Percentiles rank a stretch among this genome's conserved stretches.
These are phyloP conservation scores for Mercurialis annua DNA, from an alignment of 345 rosid genomes.

Conservation along the genomic window DNA sequence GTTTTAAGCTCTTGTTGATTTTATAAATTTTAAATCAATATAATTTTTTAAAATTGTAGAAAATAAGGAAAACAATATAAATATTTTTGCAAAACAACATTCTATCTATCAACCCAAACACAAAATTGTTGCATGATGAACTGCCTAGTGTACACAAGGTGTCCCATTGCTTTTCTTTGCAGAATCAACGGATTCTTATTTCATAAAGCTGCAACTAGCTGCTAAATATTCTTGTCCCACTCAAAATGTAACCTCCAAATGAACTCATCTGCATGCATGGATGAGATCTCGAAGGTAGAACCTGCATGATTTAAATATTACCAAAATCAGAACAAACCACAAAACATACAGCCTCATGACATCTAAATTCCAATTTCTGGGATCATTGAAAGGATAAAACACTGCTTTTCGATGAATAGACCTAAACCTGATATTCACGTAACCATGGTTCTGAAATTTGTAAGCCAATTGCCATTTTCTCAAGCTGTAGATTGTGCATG, in stretches of 20 bases:
- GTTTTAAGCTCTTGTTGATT: no score
- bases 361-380: background rate
- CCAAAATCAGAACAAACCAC: background rate
- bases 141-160: background rate
- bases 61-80: no score
- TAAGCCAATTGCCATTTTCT: slow-evolving; percentile 75
- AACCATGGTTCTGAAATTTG: slow-evolving; percentile 97
- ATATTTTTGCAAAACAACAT: no score
- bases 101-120: no score
- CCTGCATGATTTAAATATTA: slow-evolving; percentile 35
- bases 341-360: background rate
- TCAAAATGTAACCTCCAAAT: slow-evolving; percentile 77
- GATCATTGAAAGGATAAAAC: background rate
- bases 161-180: background rate
- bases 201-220: slow-evolving; percentile 9
- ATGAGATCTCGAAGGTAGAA: slow-evolving; percentile 90
- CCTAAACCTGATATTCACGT: slow-evolving; percentile 82
- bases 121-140: no score
- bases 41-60: no score
- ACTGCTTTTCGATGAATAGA: background rate
- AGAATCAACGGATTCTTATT: background rate
- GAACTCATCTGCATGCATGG: slow-evolving; percentile 93
- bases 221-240: slow-evolving; percentile 60
- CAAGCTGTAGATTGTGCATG: slow-evolving; percentile 82
- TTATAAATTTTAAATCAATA: no score